A percentile compares a stretch with the other conserved stretches of the same genome.
phyloP scores from a whole-genome alignment of 305 asterid genomes.

The Plantago lanceolata region DNA sequence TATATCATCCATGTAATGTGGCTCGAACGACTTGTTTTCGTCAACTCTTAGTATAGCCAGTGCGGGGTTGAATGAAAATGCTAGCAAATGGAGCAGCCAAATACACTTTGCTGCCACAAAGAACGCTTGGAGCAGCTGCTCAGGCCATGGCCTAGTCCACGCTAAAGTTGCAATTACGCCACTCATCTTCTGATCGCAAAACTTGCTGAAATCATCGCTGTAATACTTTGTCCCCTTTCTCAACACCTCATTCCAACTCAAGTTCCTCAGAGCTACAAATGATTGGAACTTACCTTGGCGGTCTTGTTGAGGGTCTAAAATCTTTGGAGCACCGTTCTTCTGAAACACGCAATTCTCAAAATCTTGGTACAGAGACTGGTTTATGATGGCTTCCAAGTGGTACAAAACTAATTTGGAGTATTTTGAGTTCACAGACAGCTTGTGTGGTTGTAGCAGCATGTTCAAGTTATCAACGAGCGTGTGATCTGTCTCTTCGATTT shows the following conservation, averaged over 20 bases:
- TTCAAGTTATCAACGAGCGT: conserved; percentile 56
- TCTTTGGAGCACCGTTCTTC: conserved; percentile 56
- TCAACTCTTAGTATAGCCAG: conserved; percentile 59
- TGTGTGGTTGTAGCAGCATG: conserved; percentile 57
- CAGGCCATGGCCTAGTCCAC: conserved; percentile 90
- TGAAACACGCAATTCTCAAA: conserved; percentile 71
- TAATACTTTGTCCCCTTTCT: conserved; percentile 80
- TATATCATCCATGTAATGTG: conserved; percentile 70
- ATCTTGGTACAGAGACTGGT: conserved; percentile 68
- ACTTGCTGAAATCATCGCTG: conserved; percentile 86
- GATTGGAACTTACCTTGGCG: conserved; percentile 60
- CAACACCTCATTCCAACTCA: conserved; percentile 84
- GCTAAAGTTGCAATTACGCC: conserved; percentile 47
- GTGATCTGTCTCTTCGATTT: conserved; percentile 49
- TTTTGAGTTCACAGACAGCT: conserved; percentile 52
- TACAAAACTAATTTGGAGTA: conserved; percentile 49
- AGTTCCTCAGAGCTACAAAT: conserved; percentile 57
- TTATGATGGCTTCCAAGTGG: conserved; percentile 79
- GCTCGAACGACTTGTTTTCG: conserved; percentile 57
- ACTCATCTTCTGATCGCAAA: conserved; percentile 90
- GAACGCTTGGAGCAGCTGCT: conserved; percentile 81
- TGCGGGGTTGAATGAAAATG: conserved; percentile 62
- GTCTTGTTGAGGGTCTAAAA: conserved; percentile 55
- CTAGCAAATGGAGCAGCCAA: conserved; percentile 88
- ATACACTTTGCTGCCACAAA: conserved; percentile 80